A percentile compares a stretch with the other conserved stretches of the same genome.
These are phyloP conservation scores for Saccharomyces hybrid DNA, from an alignment of 1,139 yeast genomes.

Conservation along the genomic window DNA sequence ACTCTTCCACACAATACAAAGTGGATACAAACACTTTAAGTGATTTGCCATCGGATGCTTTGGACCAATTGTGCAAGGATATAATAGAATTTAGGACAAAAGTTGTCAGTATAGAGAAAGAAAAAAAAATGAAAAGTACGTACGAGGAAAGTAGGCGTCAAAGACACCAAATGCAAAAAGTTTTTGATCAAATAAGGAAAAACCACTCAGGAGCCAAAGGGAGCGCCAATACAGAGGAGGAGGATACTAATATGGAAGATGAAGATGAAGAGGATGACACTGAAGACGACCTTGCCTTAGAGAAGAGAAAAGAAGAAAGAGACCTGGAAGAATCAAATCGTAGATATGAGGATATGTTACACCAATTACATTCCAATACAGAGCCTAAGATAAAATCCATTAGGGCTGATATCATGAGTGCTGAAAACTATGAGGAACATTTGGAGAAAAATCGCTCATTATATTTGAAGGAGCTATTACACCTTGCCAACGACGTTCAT, in stretches of 20 bases:
- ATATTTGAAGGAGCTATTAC: constrained; percentile 22
- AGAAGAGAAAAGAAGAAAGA: constrained; percentile 22
- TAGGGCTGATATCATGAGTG: constrained; percentile 17
- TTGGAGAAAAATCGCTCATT: constrained; percentile 15
- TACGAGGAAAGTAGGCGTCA: constrained; percentile 47
- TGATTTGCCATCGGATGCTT: constrained; percentile 54
- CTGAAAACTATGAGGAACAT: constrained; percentile 18
- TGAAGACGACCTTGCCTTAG: constrained; percentile 20
- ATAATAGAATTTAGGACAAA: constrained; percentile 56
- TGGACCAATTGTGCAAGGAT: constrained; percentile 51
- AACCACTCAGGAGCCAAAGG: constrained; percentile 16
- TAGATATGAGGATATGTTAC: constrained; percentile 23
- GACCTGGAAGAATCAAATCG: constrained; percentile 20
- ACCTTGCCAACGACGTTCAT: constrained; percentile 20
- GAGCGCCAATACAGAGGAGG: constrained; percentile 19
- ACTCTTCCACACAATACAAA: constrained; percentile 35
- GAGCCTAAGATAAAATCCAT: constrained; percentile 22
- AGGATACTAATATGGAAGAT: constrained; percentile 20
- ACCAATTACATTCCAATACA: constrained; percentile 10
- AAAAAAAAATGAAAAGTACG: constrained; percentile 46
- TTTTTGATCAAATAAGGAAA: constrained; percentile 43
- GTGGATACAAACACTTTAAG: constrained; percentile 54
- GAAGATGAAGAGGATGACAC: constrained; percentile 20
- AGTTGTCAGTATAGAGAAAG: constrained; percentile 51
- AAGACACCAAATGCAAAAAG: constrained; percentile 42